phyloP scores from a whole-genome alignment of 192 early-diverging fungal species.

The Coemansia sp. region DNA sequence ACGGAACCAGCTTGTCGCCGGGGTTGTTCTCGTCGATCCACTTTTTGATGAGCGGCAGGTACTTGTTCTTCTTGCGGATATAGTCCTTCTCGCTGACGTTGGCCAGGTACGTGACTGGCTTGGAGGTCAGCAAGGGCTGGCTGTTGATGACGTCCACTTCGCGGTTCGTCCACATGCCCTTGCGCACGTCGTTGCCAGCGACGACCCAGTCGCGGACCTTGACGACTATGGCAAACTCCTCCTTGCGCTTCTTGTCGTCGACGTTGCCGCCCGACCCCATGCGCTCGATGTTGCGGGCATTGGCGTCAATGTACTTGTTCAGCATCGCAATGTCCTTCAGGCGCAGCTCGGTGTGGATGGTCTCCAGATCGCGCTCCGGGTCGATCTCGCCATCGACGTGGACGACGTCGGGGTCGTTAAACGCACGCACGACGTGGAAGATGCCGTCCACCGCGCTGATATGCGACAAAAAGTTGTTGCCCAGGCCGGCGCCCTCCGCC shows the following conservation, averaged over 20 bases:
- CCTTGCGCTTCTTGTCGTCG: slow-evolving; percentile 89
- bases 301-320: slow-evolving; percentile 70
- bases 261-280: slow-evolving; percentile 78
- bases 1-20: slow-evolving; percentile 90
- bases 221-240: slow-evolving; percentile 73
- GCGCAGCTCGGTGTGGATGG: slow-evolving; percentile 94
- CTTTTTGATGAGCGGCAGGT: slow-evolving; percentile 83
- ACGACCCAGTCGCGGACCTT: slow-evolving; percentile 83
- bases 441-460: slow-evolving; percentile 86
- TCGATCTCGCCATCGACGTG: slow-evolving; percentile 91
- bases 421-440: slow-evolving; percentile 86
- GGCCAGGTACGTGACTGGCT: slow-evolving; percentile 94
- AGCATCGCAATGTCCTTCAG: slow-evolving; percentile 91
- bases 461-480: slow-evolving; percentile 96
- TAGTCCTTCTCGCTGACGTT: slow-evolving; percentile 93
- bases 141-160: slow-evolving; percentile 91
- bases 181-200: slow-evolving; percentile 85
- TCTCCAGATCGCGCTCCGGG: slow-evolving; percentile 91
- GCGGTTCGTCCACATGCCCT: slow-evolving; percentile 89
- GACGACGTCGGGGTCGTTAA: slow-evolving; percentile 92
- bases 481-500: slow-evolving; percentile 73
- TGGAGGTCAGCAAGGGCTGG: slow-evolving; percentile 88
- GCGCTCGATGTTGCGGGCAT: slow-evolving; percentile 68
- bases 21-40: slow-evolving; percentile 94
- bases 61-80: slow-evolving; percentile 95